A percentile compares a stretch with the other conserved stretches of the same genome.
phyloP scores from a whole-genome alignment of 2,329 filamentous ascomycete species.

The Coniochaeta prunicola region DNA sequence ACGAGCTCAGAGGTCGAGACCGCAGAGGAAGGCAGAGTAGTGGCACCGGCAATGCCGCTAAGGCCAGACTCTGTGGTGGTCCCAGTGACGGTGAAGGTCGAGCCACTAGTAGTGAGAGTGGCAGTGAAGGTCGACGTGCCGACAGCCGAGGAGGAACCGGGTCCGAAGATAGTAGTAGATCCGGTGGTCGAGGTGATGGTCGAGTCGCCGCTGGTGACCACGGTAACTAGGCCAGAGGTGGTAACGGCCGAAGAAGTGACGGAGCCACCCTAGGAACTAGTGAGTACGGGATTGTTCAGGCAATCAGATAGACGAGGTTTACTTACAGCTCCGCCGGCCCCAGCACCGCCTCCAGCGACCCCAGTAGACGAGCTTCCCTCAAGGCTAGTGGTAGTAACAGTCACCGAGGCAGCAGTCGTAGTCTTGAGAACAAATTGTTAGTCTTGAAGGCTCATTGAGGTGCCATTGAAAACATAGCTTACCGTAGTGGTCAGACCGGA shows the following conservation, averaged over 20 bases:
- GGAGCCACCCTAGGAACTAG: not conserved
- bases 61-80: slow-evolving; percentile 25
- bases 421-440: not conserved
- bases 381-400: not conserved
- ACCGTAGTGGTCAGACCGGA: slow-evolving; percentile 6
- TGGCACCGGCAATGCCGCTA: slow-evolving; percentile 13
- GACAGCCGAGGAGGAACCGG: slow-evolving; percentile 11
- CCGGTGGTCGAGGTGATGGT: slow-evolving; percentile 8
- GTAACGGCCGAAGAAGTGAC: slow-evolving; percentile 6
- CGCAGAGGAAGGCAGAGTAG: slow-evolving; percentile 9
- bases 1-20: slow-evolving; percentile 7
- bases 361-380: not conserved
- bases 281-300: not conserved
- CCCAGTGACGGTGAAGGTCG: slow-evolving; percentile 26
- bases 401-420: not conserved
- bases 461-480: slow-evolving; percentile 1
- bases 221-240: slow-evolving; percentile 7
- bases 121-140: slow-evolving; percentile 30
- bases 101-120: slow-evolving; percentile 24
- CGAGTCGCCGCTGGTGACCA: slow-evolving; percentile 8
- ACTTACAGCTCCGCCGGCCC: not conserved
- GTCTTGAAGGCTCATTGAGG: not conserved
- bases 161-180: slow-evolving; percentile 7
- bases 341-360: slow-evolving; percentile 2
- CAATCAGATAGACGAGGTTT: not conserved